Percentiles rank a stretch among this genome's conserved stretches.
phyloP scores from a whole-genome alignment of 2,329 filamentous ascomycete species.

The Trichophyton rubrum region DNA sequence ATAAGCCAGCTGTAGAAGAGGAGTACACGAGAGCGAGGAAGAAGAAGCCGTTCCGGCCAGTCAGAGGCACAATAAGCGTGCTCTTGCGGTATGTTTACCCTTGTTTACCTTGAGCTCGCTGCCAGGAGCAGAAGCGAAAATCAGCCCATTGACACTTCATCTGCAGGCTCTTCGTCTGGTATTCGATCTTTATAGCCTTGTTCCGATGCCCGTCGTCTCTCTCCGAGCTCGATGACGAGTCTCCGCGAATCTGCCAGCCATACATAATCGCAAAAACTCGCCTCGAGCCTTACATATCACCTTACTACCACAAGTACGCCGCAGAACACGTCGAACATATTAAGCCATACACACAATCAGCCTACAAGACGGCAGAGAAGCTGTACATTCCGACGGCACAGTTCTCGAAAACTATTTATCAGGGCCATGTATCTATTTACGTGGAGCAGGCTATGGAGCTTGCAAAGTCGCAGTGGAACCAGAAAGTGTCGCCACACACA shows the following conservation, averaged over 20 bases:
- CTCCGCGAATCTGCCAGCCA: conserved; percentile 68
- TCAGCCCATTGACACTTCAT: background rate
- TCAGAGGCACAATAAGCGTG: conserved; percentile 1
- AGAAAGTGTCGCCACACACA: conserved; percentile 58
- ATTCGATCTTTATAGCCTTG: conserved; percentile 63
- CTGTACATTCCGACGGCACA: conserved; percentile 57
- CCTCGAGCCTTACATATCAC: conserved; percentile 62
- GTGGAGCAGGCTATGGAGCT: conserved; percentile 55
- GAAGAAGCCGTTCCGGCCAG: background rate
- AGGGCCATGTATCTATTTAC: conserved; percentile 62
- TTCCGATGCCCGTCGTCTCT: conserved; percentile 68
- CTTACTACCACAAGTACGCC: conserved; percentile 76
- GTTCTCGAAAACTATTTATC: conserved; percentile 49
- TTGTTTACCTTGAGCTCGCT: background rate
- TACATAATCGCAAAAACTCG: conserved; percentile 57
- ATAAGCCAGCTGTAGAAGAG: background rate
- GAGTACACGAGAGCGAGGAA: too few species aligned
- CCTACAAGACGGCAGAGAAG: conserved; percentile 35
- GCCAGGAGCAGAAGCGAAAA: background rate
- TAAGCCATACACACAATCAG: conserved; percentile 55
- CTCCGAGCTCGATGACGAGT: conserved; percentile 53
- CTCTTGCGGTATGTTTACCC: background rate
- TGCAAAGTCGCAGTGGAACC: conserved; percentile 40
- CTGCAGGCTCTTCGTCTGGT: conserved; percentile 68
- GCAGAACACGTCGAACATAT: conserved; percentile 67